Percentiles rank a stretch among this genome's conserved stretches.
These are phyloP conservation scores for Thymus mandschuricus DNA, from an alignment of 257 asterid species.

Conservation along the genomic window DNA sequence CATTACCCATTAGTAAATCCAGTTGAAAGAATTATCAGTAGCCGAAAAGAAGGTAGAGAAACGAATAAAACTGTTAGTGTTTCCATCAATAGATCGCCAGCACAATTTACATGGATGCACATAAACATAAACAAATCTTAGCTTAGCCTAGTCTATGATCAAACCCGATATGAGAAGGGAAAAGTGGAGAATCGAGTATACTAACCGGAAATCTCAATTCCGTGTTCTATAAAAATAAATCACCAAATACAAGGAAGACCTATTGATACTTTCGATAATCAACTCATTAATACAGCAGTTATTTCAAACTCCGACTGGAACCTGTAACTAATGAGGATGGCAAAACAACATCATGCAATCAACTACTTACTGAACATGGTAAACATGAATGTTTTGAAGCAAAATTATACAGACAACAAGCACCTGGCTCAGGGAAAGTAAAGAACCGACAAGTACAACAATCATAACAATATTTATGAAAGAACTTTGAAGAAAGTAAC, in stretches of 20 bases:
- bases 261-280: too few species aligned
- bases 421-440: too few species aligned
- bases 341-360: background rate
- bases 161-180: background rate
- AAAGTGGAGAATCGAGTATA: background rate
- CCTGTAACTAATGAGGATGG: background rate
- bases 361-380: background rate
- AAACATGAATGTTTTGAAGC: background rate
- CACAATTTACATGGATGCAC: background rate
- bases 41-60: background rate
- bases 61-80: background rate
- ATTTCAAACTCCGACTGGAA: background rate
- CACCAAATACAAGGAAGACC: too few species aligned
- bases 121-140: too few species aligned
- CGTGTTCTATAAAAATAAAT: too few species aligned
- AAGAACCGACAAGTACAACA: too few species aligned
- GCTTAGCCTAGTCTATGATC: background rate
- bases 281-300: too few species aligned
- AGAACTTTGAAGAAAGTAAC: background rate
- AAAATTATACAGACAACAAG: too few species aligned
- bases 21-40: background rate
- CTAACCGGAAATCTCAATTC: background rate
- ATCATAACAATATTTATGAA: too few species aligned
- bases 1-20: constrained; percentile 9
- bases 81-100: background rate